These are phyloP conservation scores for Wickerhamomyces ciferrii DNA, from an alignment of 805 yeast genomes.

Conservation along the genomic window DNA sequence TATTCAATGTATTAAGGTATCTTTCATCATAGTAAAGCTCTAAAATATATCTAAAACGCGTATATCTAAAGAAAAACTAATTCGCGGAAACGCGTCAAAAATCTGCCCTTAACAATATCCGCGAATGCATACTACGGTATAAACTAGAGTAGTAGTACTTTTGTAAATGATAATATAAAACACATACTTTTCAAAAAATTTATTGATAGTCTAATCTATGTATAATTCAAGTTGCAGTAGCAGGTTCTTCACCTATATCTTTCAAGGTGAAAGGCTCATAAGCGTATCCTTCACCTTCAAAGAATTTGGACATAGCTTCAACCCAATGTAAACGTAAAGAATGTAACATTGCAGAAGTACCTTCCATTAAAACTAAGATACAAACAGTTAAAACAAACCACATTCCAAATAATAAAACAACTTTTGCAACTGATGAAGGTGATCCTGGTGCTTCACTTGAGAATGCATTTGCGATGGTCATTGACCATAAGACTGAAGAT, in stretches of 20 bases:
- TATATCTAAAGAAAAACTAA: too few species aligned
- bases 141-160: too few species aligned
- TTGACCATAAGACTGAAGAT: conserved; percentile 91
- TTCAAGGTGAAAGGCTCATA: conserved; percentile 83
- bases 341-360: conserved; percentile 98
- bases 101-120: too few species aligned
- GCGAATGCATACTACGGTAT: too few species aligned
- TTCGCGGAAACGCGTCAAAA: too few species aligned
- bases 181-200: background rate
- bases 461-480: conserved; percentile 86
- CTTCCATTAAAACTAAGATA: conserved; percentile 94
- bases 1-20: too few species aligned
- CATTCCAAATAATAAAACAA: conserved; percentile 81
- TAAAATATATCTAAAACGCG: too few species aligned
- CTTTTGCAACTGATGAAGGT: conserved; percentile 63
- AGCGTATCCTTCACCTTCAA: conserved; percentile 92
- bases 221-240: background rate
- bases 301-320: conserved; percentile 97
- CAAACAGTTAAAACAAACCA: conserved; percentile 93
- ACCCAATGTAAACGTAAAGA: conserved; percentile 99
- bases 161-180: too few species aligned
- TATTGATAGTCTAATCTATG: background rate
- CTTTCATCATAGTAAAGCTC: too few species aligned
- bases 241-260: conserved; percentile 1
- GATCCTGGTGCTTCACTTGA: conserved; percentile 38